phyloP scores from a whole-genome alignment of 257 asterid species.

The Lantana camara region DNA sequence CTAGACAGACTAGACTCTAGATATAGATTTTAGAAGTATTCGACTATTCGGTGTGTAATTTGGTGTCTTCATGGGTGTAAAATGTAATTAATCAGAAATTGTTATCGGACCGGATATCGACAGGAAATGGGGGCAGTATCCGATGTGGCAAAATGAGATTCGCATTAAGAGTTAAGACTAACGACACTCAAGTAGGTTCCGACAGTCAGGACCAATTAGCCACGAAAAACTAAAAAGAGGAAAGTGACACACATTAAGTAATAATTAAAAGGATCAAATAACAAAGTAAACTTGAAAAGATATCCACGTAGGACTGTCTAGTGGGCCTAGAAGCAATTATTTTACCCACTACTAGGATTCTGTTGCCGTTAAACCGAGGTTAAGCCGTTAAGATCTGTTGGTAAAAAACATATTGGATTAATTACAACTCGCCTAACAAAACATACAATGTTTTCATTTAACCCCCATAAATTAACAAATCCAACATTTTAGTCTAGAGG shows the following conservation, averaged over 20 bases:
- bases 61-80: too few relatives aligned
- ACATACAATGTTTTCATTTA: too few relatives aligned
- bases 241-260: neutral
- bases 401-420: too few relatives aligned
- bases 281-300: neutral
- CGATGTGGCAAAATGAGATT: slow-evolving; percentile 21
- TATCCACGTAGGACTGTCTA: slow-evolving; percentile 31
- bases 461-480: too few relatives aligned
- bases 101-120: neutral
- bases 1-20: too few relatives aligned
- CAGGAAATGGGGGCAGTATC: neutral
- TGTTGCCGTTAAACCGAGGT: slow-evolving; percentile 3
- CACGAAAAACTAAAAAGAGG: neutral
- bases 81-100: too few relatives aligned
- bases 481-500: too few relatives aligned
- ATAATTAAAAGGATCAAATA: neutral
- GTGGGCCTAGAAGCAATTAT: slow-evolving; percentile 12
- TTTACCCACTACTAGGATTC: slow-evolving; percentile 18
- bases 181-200: slow-evolving; percentile 29
- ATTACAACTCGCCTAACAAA: too few relatives aligned
- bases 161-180: slow-evolving; percentile 16
- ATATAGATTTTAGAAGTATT: too few relatives aligned
- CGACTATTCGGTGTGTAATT: too few relatives aligned
- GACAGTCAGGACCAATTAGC: slow-evolving; percentile 19
- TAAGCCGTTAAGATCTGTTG: too few relatives aligned